Evolutionary conservation across 73 alveolate genomes (phyloP).

Genomic region (Effrenium voratum): DNA sequence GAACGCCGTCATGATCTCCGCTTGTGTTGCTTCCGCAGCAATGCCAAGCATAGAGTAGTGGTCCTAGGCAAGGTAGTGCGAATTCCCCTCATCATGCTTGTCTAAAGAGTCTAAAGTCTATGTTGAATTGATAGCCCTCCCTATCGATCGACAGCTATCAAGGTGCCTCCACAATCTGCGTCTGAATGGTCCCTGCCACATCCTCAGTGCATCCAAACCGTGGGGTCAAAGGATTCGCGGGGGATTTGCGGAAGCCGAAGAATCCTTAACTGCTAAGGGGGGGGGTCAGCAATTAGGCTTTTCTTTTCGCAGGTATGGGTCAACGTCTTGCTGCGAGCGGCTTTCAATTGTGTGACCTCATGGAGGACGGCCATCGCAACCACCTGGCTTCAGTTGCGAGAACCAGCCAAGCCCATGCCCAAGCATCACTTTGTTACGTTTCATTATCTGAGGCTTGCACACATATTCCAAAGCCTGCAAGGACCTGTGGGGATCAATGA

Average conservation of each 20-base stretch:
- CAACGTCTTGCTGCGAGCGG: too few species aligned
- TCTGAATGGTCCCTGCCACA: constrained; percentile 52
- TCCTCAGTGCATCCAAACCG: not conserved
- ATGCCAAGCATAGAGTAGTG: constrained; percentile 78
- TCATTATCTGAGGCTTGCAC: not conserved
- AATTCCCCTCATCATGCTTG: not conserved
- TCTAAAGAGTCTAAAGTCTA: too few species aligned
- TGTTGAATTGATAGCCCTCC: too few species aligned
- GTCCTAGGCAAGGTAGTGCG: not conserved
- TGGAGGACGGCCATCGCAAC: constrained; percentile 26
- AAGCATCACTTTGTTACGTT: not conserved
- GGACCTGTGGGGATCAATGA: not conserved
- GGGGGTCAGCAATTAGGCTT: too few species aligned
- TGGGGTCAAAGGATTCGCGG: not conserved
- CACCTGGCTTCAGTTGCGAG: not conserved
- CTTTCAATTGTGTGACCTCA: constrained; percentile 57
- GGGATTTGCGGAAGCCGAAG: not conserved
- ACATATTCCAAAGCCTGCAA: constrained; percentile 47
- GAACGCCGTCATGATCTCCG: constrained; percentile 64
- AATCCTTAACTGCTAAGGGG: too few species aligned
- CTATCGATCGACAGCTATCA: not conserved
- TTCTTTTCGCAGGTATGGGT: too few species aligned
- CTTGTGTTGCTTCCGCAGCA: constrained; percentile 52
- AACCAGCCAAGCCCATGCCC: too few species aligned
- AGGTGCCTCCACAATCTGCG: constrained; percentile 22